Evolutionary conservation across 179 eudicot genomes (phyloP).

Genomic region (Spinacia oleracea): DNA sequence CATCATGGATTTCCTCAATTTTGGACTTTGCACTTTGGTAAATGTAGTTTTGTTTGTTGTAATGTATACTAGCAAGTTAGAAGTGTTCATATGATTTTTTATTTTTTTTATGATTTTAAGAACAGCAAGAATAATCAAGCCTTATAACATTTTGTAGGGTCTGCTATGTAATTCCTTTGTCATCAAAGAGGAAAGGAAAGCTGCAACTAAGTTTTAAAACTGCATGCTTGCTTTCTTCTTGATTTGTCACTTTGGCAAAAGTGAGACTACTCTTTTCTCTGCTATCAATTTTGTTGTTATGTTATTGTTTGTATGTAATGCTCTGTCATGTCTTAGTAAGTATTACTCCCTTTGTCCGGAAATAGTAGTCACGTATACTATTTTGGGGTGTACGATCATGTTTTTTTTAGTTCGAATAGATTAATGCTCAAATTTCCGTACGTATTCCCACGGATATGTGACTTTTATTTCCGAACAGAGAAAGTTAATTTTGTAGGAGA

Average conservation of each 20-base stretch:
- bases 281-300: neutral
- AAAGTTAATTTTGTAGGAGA: neutral
- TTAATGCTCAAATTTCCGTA: neutral
- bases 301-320: neutral
- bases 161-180: neutral
- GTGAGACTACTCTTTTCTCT: neutral
- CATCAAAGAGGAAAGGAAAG: neutral
- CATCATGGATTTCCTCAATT: slow-evolving; percentile 5
- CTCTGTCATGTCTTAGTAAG: neutral
- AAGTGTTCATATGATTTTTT: neutral
- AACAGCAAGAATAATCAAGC: neutral
- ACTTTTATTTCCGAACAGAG: neutral
- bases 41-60: neutral
- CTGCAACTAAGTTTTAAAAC: neutral
- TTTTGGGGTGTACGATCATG: neutral
- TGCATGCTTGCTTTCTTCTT: neutral
- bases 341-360: neutral
- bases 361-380: neutral
- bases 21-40: slow-evolving; percentile 1
- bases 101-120: neutral
- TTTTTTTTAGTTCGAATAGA: too few species aligned
- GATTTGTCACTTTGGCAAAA: neutral
- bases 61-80: neutral
- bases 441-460: neutral
- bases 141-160: neutral